These are phyloP conservation scores for Debaryomyces fabryi DNA, from an alignment of 1,139 yeast genomes.

Conservation along the genomic window DNA sequence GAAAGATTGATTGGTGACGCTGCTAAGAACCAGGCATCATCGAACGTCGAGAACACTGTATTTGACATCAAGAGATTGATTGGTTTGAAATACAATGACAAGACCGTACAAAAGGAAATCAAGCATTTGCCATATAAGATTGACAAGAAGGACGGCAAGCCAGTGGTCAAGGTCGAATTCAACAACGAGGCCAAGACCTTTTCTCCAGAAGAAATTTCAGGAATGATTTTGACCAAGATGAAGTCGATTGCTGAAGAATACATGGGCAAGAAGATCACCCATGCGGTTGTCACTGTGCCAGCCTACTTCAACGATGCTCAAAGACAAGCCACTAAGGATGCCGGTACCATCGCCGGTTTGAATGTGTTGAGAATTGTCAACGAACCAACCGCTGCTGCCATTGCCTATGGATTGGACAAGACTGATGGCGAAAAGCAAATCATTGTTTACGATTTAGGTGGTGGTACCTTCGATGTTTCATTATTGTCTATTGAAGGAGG, in stretches of 20 bases:
- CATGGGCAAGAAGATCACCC: constrained; percentile 85
- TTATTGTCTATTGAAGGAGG: constrained; percentile 55
- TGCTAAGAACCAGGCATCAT: constrained; percentile 90
- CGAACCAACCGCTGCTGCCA: constrained; percentile 98
- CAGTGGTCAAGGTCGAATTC: constrained; percentile 73
- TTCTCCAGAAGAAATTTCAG: constrained; percentile 89
- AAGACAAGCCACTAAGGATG: constrained; percentile 98
- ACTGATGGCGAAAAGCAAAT: constrained; percentile 55
- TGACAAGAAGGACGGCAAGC: constrained; percentile 72
- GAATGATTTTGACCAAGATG: constrained; percentile 91
- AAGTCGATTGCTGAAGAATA: constrained; percentile 92
- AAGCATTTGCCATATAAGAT: constrained; percentile 80
- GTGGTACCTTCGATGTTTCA: constrained; percentile 58
- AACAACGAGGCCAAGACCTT: constrained; percentile 70
- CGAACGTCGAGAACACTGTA: constrained; percentile 76
- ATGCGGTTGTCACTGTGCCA: constrained; percentile 96
- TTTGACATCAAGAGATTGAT: constrained; percentile 87
- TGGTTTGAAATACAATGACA: constrained; percentile 76
- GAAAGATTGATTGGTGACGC: constrained; percentile 95
- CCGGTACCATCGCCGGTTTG: constrained; percentile 95
- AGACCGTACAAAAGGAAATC: constrained; percentile 77
- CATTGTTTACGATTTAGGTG: constrained; percentile 56
- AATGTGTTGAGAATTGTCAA: constrained; percentile 93
- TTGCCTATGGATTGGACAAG: constrained; percentile 95
- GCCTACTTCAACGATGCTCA: constrained; percentile 98